Evolutionary conservation across 2,329 filamentous ascomycete species (phyloP).

Genomic region (Alternaria consortialis): DNA sequence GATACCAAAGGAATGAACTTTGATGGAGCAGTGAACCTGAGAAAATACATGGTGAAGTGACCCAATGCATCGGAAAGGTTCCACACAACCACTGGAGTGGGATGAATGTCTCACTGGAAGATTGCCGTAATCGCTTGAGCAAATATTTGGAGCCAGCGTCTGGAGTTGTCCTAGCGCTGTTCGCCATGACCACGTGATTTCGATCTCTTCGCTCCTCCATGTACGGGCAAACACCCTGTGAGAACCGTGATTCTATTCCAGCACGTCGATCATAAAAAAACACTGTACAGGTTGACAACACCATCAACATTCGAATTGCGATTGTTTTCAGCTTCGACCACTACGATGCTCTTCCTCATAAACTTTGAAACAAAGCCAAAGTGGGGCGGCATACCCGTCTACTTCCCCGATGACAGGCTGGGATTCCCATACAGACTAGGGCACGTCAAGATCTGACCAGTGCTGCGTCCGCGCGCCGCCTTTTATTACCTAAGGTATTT

Average conservation of each 20-base stretch:
- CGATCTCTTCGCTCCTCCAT: neutral
- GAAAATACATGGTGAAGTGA: neutral
- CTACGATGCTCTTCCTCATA: constrained; percentile 9
- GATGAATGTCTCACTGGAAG: constrained; percentile 16
- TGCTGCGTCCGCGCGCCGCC: constrained; percentile 20
- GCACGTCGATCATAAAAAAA: constrained; percentile 4
- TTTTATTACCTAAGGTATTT: constrained; percentile 30
- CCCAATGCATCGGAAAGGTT: constrained; percentile 5
- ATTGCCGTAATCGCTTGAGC: constrained; percentile 12
- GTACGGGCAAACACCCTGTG: constrained; percentile 1
- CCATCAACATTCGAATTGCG: neutral
- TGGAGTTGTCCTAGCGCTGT: neutral
- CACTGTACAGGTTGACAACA: constrained; percentile 3
- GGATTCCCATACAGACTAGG: constrained; percentile 30
- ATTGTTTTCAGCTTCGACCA: constrained; percentile 12
- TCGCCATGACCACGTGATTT: constrained; percentile 2
- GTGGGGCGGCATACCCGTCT: constrained; percentile 15
- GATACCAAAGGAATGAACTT: constrained; percentile 11
- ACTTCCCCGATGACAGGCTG: constrained; percentile 29
- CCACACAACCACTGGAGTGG: constrained; percentile 13
- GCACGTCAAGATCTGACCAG: constrained; percentile 14
- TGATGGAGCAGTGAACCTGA: constrained; percentile 4
- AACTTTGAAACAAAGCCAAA: constrained; percentile 8
- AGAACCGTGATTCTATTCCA: constrained; percentile 1
- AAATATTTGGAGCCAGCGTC: neutral